These are phyloP conservation scores for Yarrowia hollandica DNA, from an alignment of 805 yeast genomes.

Conservation along the genomic window DNA sequence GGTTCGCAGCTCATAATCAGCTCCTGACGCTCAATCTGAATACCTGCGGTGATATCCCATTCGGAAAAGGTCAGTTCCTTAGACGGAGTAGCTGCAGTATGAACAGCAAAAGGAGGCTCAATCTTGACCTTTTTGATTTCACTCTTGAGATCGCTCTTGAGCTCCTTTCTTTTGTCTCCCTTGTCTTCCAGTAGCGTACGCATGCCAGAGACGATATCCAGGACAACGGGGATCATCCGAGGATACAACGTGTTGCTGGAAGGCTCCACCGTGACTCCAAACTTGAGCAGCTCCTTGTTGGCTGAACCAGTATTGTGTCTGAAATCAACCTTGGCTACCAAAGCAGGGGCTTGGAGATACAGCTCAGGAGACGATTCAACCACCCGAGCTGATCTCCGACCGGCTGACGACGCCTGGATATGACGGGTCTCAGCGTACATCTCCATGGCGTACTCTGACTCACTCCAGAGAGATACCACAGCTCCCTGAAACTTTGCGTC, in stretches of 20 bases:
- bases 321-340: conserved; percentile 59
- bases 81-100: too few species aligned
- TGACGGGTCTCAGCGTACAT: conserved; percentile 8
- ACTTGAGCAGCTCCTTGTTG: conserved; percentile 37
- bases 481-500: conserved; percentile 36
- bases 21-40: conserved; percentile 70
- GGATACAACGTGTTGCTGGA: conserved; percentile 73
- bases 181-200: not conserved
- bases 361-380: conserved; percentile 41
- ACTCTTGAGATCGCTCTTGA: not conserved
- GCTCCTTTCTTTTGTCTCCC: not conserved
- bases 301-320: conserved; percentile 32
- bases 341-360: conserved; percentile 72
- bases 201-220: conserved; percentile 47
- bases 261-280: conserved; percentile 61
- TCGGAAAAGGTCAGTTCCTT: conserved; percentile 41
- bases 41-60: conserved; percentile 60
- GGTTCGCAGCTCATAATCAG: conserved; percentile 88
- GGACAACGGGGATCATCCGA: conserved; percentile 73
- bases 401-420: conserved; percentile 3
- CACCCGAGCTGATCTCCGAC: not conserved
- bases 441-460: conserved; percentile 30
- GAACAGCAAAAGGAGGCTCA: too few species aligned
- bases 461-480: conserved; percentile 36
- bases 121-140: conserved; percentile 10